phyloP scores from a whole-genome alignment of 2,329 filamentous ascomycete species.

The Claviceps purpurea region DNA sequence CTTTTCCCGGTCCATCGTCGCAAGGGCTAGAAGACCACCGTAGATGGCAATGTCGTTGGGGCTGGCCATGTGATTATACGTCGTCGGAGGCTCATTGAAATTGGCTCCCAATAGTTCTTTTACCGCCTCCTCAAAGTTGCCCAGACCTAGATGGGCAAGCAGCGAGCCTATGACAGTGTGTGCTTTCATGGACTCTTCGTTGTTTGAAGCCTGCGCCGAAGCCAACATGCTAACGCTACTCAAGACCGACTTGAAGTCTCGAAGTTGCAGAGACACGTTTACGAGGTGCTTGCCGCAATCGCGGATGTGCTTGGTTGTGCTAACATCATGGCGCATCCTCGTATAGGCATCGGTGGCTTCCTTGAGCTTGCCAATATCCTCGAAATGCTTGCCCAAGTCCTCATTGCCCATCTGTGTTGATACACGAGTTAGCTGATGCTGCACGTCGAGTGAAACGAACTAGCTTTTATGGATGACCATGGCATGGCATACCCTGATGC shows the following conservation, averaged over 20 bases:
- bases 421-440: background rate
- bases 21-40: slow-evolving; percentile 77
- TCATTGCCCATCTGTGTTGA: slow-evolving; percentile 73
- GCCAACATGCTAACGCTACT: slow-evolving; percentile 50
- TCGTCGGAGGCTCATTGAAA: slow-evolving; percentile 31
- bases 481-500: slow-evolving; percentile 58
- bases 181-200: slow-evolving; percentile 30
- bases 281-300: slow-evolving; percentile 73
- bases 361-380: slow-evolving; percentile 60
- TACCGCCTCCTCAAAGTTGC: slow-evolving; percentile 50
- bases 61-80: slow-evolving; percentile 59
- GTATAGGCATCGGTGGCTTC: slow-evolving; percentile 65
- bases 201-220: slow-evolving; percentile 31
- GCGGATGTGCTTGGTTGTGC: slow-evolving; percentile 66
- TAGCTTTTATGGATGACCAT: background rate
- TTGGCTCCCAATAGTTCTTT: slow-evolving; percentile 54
- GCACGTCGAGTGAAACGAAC: background rate
- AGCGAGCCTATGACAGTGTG: slow-evolving; percentile 40
- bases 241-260: slow-evolving; percentile 61
- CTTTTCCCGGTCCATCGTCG: slow-evolving; percentile 70
- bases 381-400: slow-evolving; percentile 75
- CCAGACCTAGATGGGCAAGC: slow-evolving; percentile 34
- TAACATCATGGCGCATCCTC: slow-evolving; percentile 85
- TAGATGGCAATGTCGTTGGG: slow-evolving; percentile 87
- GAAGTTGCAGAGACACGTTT: slow-evolving; percentile 59